Percentiles rank a stretch among this genome's conserved stretches.
These are phyloP conservation scores for Funneliformis mosseae DNA, from an alignment of 192 early-diverging fungal genomes.

Conservation along the genomic window DNA sequence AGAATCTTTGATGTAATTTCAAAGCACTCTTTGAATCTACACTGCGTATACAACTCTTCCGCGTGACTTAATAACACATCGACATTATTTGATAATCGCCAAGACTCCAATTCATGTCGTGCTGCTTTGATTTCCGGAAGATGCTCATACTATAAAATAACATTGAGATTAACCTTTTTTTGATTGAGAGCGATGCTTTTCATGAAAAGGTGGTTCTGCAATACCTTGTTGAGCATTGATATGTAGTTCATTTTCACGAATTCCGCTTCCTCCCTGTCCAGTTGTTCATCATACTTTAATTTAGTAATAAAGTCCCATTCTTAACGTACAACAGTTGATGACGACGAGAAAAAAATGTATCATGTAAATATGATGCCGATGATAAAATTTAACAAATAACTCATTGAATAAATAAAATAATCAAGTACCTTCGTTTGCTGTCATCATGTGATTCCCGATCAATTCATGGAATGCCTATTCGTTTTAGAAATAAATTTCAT, in stretches of 20 bases:
- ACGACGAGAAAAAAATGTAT: background rate
- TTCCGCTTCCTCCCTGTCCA: slow-evolving; percentile 48
- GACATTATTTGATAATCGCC: slow-evolving; percentile 48
- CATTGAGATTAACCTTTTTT: background rate
- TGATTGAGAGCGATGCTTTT: background rate
- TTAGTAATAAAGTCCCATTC: slow-evolving; percentile 59
- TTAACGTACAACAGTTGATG: slow-evolving; percentile 30
- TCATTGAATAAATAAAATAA: background rate
- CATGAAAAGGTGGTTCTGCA: background rate
- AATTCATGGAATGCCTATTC: slow-evolving; percentile 59
- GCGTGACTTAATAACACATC: slow-evolving; percentile 58
- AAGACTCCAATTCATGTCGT: slow-evolving; percentile 43
- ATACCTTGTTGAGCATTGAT: slow-evolving; percentile 66
- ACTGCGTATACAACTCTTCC: slow-evolving; percentile 54
- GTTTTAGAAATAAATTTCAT: background rate
- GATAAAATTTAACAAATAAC: background rate
- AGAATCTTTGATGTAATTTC: slow-evolving; percentile 58
- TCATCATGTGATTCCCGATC: slow-evolving; percentile 61
- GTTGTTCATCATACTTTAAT: slow-evolving; percentile 54
- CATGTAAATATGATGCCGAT: background rate
- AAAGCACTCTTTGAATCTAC: slow-evolving; percentile 50
- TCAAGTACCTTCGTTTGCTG: slow-evolving; percentile 48
- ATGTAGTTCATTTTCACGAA: slow-evolving; percentile 62
- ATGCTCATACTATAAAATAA: slow-evolving; percentile 47
- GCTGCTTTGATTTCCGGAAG: slow-evolving; percentile 47